Evolutionary conservation across 371 early-diverging fungal genomes (phyloP).

Genomic region (Actinomortierella wolfii): DNA sequence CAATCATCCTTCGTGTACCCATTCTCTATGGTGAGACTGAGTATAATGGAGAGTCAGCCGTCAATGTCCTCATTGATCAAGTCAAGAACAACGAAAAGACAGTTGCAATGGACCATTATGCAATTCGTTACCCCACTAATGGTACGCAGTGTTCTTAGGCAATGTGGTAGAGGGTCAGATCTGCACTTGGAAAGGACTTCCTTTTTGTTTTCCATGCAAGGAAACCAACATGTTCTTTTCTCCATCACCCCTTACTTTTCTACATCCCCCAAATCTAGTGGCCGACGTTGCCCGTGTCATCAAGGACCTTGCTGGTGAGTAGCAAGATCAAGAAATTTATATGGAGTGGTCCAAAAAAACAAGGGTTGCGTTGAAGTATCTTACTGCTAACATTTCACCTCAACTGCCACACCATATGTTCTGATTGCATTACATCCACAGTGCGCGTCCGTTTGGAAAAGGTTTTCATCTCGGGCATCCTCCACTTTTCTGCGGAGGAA

Average conservation of each 20-base stretch:
- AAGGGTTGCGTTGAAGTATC: not conserved
- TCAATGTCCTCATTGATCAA: slow-evolving; percentile 71
- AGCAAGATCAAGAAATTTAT: no score
- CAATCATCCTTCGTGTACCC: slow-evolving; percentile 80
- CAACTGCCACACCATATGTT: no score
- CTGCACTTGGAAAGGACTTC: not conserved
- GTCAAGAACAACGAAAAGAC: slow-evolving; percentile 54
- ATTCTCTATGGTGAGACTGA: slow-evolving; percentile 78
- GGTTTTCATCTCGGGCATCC: slow-evolving; percentile 60
- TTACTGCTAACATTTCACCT: no score
- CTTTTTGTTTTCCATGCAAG: not conserved
- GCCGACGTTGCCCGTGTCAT: slow-evolving; percentile 72
- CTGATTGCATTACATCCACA: no score
- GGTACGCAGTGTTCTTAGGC: slow-evolving; percentile 45
- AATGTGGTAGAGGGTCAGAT: not conserved
- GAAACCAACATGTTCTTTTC: not conserved
- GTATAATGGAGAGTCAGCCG: slow-evolving; percentile 76
- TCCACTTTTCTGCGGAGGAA: slow-evolving; percentile 73
- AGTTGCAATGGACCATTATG: slow-evolving; percentile 70
- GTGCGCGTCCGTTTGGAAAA: slow-evolving; percentile 50
- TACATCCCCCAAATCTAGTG: slow-evolving; percentile 42
- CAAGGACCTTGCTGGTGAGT: slow-evolving; percentile 58
- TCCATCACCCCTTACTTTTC: not conserved
- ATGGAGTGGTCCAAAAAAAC: not conserved
- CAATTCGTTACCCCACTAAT: slow-evolving; percentile 80